Evolutionary conservation across 2,329 filamentous ascomycete genomes (phyloP).

Genomic region (Gaeumannomyces tritici): DNA sequence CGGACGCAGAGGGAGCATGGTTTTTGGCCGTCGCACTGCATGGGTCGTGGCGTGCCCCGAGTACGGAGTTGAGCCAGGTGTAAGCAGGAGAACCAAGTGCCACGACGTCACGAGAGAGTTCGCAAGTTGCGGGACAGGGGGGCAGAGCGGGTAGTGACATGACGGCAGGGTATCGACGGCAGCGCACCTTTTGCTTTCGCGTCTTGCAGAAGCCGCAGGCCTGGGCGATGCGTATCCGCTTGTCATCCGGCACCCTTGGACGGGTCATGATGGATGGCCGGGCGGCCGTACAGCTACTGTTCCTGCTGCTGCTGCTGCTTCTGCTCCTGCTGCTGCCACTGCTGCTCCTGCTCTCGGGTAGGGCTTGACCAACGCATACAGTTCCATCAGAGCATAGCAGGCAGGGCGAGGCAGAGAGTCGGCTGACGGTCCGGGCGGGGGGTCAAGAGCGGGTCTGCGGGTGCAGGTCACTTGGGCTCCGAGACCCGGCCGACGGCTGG

Average conservation of each 20-base stretch:
- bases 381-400: neutral
- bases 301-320: neutral
- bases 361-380: neutral
- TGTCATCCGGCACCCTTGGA: slow-evolving; percentile 45
- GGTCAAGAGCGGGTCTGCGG: neutral
- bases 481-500: neutral
- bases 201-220: slow-evolving; percentile 57
- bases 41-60: neutral
- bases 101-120: neutral
- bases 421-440: neutral
- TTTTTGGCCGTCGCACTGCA: slow-evolving; percentile 2
- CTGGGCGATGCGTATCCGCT: slow-evolving; percentile 52
- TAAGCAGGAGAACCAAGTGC: neutral
- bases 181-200: slow-evolving; percentile 51
- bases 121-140: neutral
- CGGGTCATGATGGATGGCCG: slow-evolving; percentile 31
- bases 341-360: neutral
- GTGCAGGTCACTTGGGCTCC: neutral
- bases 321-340: too few species aligned
- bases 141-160: neutral
- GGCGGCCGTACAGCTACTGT: neutral
- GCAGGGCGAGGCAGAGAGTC: neutral
- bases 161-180: slow-evolving; percentile 13
- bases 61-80: neutral
- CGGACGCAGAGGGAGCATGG: slow-evolving; percentile 1